These are phyloP conservation scores for Phytophthora vignae DNA, from an alignment of 352 stramenopile genomes.

Conservation along the genomic window DNA sequence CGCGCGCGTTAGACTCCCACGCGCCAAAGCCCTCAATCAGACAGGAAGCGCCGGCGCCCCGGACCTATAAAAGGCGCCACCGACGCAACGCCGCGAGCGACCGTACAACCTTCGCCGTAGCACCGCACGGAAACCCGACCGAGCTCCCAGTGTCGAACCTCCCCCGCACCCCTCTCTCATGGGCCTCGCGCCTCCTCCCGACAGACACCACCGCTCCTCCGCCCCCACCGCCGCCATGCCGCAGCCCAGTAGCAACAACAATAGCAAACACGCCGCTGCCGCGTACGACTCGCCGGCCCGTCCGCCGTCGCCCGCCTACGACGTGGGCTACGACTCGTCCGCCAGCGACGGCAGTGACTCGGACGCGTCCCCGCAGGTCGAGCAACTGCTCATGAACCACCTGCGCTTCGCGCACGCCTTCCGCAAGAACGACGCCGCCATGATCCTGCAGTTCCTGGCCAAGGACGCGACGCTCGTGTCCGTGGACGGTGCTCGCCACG, in stretches of 20 bases:
- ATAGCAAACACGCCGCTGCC: conserved; percentile 7
- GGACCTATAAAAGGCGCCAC: neutral
- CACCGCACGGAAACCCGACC: neutral
- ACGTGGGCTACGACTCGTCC: conserved; percentile 14
- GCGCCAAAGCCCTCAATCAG: conserved; percentile 2
- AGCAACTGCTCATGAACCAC: conserved; percentile 68
- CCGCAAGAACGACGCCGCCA: conserved; percentile 78
- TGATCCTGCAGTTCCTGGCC: conserved; percentile 71
- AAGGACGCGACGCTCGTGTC: conserved; percentile 65
- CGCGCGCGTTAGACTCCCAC: conserved; percentile 5
- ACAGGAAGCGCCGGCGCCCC: conserved; percentile 6
- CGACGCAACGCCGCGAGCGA: conserved; percentile 4
- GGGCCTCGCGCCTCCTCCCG: conserved; percentile 27
- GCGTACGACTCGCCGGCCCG: conserved; percentile 22
- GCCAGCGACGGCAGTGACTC: conserved; percentile 18
- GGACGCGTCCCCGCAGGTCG: conserved; percentile 33
- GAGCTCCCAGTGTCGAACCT: conserved; percentile 16
- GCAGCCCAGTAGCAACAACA: conserved; percentile 12
- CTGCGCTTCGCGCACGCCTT: conserved; percentile 70
- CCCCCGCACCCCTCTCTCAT: conserved; percentile 14
- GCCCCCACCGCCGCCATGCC: conserved; percentile 16
- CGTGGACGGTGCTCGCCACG: conserved; percentile 49
- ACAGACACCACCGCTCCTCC: neutral
- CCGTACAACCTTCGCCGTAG: conserved; percentile 9
- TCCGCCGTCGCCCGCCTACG: conserved; percentile 24